phyloP scores from a whole-genome alignment of 2,329 filamentous ascomycete genomes.

The Colletotrichum navitas region DNA sequence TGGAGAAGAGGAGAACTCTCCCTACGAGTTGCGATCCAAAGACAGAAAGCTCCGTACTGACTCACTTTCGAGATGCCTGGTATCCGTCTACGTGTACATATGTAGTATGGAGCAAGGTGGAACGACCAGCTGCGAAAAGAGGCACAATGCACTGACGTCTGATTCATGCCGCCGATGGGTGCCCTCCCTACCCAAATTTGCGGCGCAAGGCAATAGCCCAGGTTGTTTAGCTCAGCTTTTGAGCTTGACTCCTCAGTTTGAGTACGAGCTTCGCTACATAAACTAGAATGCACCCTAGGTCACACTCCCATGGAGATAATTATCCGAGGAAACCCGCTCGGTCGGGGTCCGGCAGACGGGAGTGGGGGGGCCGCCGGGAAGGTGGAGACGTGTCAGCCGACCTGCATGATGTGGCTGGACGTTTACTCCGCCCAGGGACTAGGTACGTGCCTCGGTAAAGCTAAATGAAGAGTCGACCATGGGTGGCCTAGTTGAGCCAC shows the following conservation, averaged over 20 bases:
- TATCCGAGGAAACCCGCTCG: constrained; percentile 22
- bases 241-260: constrained; percentile 3
- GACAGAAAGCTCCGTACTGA: background rate
- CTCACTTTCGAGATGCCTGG: background rate
- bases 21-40: background rate
- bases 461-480: background rate
- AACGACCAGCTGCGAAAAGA: background rate
- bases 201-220: background rate
- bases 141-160: background rate
- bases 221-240: background rate
- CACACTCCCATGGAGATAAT: background rate
- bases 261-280: background rate
- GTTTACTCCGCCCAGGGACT: background rate
- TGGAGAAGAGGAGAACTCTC: background rate
- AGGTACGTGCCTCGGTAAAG: background rate
- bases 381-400: background rate
- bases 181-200: background rate
- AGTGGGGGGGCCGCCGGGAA: background rate
- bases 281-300: background rate
- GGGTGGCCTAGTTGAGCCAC: constrained; percentile 17
- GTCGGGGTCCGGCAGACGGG: constrained; percentile 7
- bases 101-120: background rate
- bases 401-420: constrained; percentile 23
- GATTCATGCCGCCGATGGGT: constrained; percentile 5
- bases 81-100: background rate